phyloP scores from a whole-genome alignment of 2,329 filamentous ascomycete species.

The Davidsoniella australis region DNA sequence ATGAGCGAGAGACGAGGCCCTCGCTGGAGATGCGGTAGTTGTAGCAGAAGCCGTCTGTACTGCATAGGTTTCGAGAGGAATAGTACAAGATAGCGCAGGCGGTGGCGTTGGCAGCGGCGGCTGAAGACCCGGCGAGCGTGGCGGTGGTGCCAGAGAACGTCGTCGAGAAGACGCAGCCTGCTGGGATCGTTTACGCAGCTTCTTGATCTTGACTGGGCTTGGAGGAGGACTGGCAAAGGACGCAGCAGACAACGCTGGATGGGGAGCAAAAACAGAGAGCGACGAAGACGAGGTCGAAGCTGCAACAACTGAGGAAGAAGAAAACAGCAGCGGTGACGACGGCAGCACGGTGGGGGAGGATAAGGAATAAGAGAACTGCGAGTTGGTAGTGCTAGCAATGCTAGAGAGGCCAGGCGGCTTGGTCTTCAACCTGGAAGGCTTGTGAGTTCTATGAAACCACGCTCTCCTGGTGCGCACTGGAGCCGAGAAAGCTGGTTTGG shows the following conservation, averaged over 20 bases:
- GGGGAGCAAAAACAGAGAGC: neutral
- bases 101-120: neutral
- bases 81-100: neutral
- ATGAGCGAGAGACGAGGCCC: neutral
- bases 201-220: no score
- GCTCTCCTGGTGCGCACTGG: neutral
- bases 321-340: conserved; percentile 5
- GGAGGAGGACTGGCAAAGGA: neutral
- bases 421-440: neutral
- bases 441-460: neutral
- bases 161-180: neutral
- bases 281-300: neutral
- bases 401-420: neutral
- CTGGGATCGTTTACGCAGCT: no score
- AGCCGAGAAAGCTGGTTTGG: no score
- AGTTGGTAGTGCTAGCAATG: neutral
- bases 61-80: neutral
- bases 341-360: conserved; percentile 3
- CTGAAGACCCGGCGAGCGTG: neutral
- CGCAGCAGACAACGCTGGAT: neutral
- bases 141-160: neutral
- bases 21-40: neutral
- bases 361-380: conserved; percentile 2
- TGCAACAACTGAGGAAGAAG: conserved; percentile 2
- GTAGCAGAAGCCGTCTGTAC: neutral